These are phyloP conservation scores for Kwoniella dejecticola DNA, from an alignment of 768 basidiomycete species.

Conservation along the genomic window DNA sequence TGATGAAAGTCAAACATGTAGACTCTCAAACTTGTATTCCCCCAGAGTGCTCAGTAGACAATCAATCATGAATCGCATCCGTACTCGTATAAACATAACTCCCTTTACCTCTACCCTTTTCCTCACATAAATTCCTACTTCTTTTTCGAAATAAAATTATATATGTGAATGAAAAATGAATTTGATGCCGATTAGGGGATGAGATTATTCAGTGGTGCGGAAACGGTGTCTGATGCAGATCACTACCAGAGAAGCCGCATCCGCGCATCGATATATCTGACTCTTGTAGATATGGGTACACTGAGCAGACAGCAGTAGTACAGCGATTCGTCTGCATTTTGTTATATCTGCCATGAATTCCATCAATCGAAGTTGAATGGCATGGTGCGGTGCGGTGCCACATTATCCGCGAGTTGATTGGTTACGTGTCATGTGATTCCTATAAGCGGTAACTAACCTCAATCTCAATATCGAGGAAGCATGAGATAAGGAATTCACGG, in stretches of 20 bases:
- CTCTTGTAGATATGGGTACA: no score
- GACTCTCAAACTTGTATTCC: slow-evolving; percentile 2
- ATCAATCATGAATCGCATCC: neutral
- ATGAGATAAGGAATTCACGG: no score
- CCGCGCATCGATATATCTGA: no score
- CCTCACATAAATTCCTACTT: neutral
- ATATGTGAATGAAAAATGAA: slow-evolving; percentile 23
- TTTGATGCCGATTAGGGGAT: slow-evolving; percentile 13
- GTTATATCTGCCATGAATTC: no score
- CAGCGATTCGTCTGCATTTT: no score
- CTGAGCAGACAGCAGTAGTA: no score
- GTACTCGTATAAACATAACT: neutral
- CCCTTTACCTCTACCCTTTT: neutral
- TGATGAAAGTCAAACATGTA: neutral
- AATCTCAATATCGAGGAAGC: neutral
- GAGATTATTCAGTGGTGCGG: neutral
- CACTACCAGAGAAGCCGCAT: no score
- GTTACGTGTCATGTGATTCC: neutral
- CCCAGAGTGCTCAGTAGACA: neutral
- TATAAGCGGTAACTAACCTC: neutral
- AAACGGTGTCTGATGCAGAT: no score
- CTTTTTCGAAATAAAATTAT: slow-evolving; percentile 5
- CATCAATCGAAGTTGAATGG: neutral
- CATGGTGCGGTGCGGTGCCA: neutral
- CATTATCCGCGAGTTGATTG: neutral